A percentile compares a stretch with the other conserved stretches of the same genome.
phyloP scores from a whole-genome alignment of 2,329 filamentous ascomycete species.

The Parastagonospora avenae region DNA sequence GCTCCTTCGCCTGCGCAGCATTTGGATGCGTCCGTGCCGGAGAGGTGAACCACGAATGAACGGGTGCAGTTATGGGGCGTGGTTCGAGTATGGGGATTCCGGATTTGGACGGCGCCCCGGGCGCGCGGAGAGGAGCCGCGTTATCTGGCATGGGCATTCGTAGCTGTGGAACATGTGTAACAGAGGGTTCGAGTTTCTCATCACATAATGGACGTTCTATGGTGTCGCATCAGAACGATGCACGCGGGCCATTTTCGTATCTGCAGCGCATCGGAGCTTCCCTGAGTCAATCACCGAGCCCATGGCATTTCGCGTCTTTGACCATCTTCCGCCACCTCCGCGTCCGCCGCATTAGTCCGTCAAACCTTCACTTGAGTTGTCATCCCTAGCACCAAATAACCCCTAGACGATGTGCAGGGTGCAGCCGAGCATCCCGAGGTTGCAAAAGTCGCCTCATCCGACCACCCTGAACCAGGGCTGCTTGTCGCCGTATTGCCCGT shows the following conservation, averaged over 20 bases:
- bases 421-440: neutral
- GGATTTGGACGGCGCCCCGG: neutral
- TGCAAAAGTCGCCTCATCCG: conserved; percentile 2
- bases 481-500: conserved; percentile 55
- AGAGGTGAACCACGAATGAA: conserved; percentile 40
- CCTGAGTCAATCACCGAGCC: conserved; percentile 6
- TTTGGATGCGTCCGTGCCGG: conserved; percentile 38
- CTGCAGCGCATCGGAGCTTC: too few relatives aligned
- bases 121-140: conserved; percentile 14
- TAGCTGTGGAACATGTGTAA: neutral
- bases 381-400: neutral
- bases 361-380: neutral
- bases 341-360: conserved; percentile 31
- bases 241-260: neutral
- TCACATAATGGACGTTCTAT: conserved; percentile 1
- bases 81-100: neutral
- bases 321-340: conserved; percentile 10
- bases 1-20: conserved; percentile 40
- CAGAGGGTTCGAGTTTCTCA: neutral
- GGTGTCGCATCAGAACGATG: neutral
- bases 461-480: conserved; percentile 53
- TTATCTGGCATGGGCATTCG: conserved; percentile 25
- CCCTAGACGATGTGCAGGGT: too few relatives aligned
- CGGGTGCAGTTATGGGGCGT: conserved; percentile 35
- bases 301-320: neutral